Conservation (phyloP, 148 eudicot species). For the Salicornia ramosissima region DNA sequence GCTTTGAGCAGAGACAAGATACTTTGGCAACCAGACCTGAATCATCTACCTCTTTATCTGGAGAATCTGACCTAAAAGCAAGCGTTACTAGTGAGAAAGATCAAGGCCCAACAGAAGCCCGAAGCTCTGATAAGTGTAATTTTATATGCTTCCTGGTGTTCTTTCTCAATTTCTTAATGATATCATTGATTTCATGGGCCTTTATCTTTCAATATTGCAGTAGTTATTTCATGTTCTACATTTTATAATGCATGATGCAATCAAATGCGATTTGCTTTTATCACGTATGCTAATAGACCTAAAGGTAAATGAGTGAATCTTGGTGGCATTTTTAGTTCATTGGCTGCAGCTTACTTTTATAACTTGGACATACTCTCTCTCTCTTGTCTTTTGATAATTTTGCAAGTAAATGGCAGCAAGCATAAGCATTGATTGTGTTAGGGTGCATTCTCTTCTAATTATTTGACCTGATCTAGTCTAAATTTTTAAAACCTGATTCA, state of each 20-base stretch:
- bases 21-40: constrained; percentile 16
- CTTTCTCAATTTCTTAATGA: neutral
- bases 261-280: neutral
- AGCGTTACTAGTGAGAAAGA: constrained; percentile 22
- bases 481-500: no score
- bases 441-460: no score
- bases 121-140: constrained; percentile 33
- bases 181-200: neutral
- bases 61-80: constrained; percentile 9
- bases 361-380: no score
- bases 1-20: constrained; percentile 29
- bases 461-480: no score
- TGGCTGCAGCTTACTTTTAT: neutral
- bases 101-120: constrained; percentile 25
- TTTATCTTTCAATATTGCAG: neutral
- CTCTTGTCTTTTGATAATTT: neutral
- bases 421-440: neutral
- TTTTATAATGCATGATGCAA: neutral
- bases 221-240: neutral
- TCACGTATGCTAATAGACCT: neutral
- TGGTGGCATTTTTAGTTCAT: neutral
- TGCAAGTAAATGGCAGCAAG: neutral
- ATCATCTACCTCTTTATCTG: constrained; percentile 16
- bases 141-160: neutral
- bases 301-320: neutral